Evolutionary conservation across 306 rosid species (phyloP), one percentile per base, ranked within the genome.

Genomic region (Acacia confusa): DNA sequence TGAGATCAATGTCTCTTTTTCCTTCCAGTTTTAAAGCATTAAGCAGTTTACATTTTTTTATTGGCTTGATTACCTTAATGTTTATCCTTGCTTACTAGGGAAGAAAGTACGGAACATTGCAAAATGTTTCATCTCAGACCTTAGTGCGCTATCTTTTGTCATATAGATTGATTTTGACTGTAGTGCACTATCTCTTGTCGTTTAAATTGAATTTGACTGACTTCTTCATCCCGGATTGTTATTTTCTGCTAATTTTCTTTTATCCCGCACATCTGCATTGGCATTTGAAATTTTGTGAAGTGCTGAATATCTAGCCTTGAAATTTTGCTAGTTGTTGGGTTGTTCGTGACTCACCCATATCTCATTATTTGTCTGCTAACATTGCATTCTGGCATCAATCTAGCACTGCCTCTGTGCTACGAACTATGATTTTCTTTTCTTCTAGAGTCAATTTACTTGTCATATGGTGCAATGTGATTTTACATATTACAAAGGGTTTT

Each of bases 271-370:
- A 52, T 76, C 73, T 70, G 22, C 44, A 8, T 61, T 57, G 58
- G 11, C 53, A 64, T 47, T 58, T 75, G 45, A 68, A 75, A 43
- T 74, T 47, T 40, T 24, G 65, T 86, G 60, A 63, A 60, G 75
- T 68, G 67, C 57, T 83, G 72, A 81, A 58, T 76, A 13, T 81
- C 53, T 76, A 15, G 24, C 40, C 1, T 67, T 61, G 76, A 15
- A 61, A 74, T 72, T 79, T 68, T 75, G 12, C 50, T 71, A 55
- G 38, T 76, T 85, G 86, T 86, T 87, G 92, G 73, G 81, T 85
- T 80, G 82, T 52, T 76, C 79, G 58, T 84, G 84, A 76, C 17
- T 50, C 57, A 22, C 30, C 58, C 52, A 77, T 57, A 50, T 50
- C 79, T 69, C 82, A 45, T 66, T 44, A 63, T 78, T 79, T 27